Evolutionary conservation across 2,329 filamentous ascomycete species (phyloP), one percentile per base, ranked within the genome.

Genomic region (Ceratocystis eucalypticola): DNA sequence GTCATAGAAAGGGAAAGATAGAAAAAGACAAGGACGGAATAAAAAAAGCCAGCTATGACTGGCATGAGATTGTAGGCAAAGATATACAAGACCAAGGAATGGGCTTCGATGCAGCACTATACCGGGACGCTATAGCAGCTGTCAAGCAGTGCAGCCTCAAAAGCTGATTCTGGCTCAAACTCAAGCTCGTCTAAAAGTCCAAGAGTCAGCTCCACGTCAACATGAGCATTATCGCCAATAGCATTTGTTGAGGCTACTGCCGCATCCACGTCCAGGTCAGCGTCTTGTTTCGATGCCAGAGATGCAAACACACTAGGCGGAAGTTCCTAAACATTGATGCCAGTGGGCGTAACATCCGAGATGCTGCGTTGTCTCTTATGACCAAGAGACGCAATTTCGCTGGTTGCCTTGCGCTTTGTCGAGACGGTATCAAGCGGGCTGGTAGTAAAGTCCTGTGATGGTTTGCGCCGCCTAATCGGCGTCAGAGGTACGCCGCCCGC

Each of bases 401-500:
- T 73, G 2, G 80, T 77, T 33, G 81, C 80, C 73, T 84, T 85
- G 69, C 82, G 79, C 74, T 84, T 85, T 65, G 80, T 77, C 33
- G 79, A 77, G 30, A 76, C 69, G 2, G 75, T 73, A 33, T 80
- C 78, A 8, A 83, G 75, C 22, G 82, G 80, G 71, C 80, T 84
- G 68, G 79, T 79, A 46, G 76, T 72, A 45, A 77, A 70, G 66
- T 80, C 78, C 63, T 77, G 74, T 71, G 76, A 72, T 66, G 76
- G 78, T 75, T 82, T 84, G 53, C 81, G 80, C 68, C 84, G 82
- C 63, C 86, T 82, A 61, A 83, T 78, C 1, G 87, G 87, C 2
- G 87, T 88, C 68, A 89, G 81, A n/a, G 86, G 86, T 1, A 84
- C 81, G 48, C 84, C 83, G 4, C 59, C 68, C 48, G 85, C 86